phyloP scores from a whole-genome alignment of 2,329 filamentous ascomycete species.

The Ceratocystiopsis sp. region DNA sequence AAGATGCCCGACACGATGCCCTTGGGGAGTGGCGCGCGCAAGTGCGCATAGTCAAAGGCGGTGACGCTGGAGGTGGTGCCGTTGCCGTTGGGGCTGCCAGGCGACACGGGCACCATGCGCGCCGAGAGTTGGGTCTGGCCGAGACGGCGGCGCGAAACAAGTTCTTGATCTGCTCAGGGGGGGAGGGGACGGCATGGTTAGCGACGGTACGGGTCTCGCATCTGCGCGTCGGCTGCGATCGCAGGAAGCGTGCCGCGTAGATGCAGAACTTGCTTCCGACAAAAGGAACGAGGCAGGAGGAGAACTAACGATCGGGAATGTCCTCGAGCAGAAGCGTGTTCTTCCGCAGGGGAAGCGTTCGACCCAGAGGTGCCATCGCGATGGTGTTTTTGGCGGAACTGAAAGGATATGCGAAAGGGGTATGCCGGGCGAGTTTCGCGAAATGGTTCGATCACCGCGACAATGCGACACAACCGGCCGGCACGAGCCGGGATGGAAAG shows the following conservation, averaged over 20 bases:
- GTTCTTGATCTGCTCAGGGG: slow-evolving; percentile 40
- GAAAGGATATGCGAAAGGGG: not conserved
- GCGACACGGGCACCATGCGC: slow-evolving; percentile 58
- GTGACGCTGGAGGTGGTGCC: slow-evolving; percentile 63
- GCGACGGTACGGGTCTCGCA: not conserved
- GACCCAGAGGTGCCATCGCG: slow-evolving; percentile 10
- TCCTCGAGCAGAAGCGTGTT: slow-evolving; percentile 38
- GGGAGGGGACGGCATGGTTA: not conserved
- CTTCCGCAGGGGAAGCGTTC: slow-evolving; percentile 25
- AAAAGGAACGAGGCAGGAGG: not conserved
- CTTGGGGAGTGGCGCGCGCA: slow-evolving; percentile 82
- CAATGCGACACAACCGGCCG: no score
- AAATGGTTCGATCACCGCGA: not conserved
- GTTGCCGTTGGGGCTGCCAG: slow-evolving; percentile 50
- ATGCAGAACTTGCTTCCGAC: no score
- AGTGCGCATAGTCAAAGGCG: slow-evolving; percentile 87
- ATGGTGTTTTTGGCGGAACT: not conserved
- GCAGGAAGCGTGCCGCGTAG: not conserved
- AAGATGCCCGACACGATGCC: slow-evolving; percentile 89
- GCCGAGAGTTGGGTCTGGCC: slow-evolving; percentile 83
- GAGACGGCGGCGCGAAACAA: slow-evolving; percentile 70
- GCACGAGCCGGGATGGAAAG: no score
- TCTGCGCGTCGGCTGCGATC: not conserved
- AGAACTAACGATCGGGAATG: slow-evolving; percentile 30
- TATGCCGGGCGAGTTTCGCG: not conserved